Conservation (phyloP, 2,329 filamentous ascomycete genomes). For the Emergomyces orientalis region DNA sequence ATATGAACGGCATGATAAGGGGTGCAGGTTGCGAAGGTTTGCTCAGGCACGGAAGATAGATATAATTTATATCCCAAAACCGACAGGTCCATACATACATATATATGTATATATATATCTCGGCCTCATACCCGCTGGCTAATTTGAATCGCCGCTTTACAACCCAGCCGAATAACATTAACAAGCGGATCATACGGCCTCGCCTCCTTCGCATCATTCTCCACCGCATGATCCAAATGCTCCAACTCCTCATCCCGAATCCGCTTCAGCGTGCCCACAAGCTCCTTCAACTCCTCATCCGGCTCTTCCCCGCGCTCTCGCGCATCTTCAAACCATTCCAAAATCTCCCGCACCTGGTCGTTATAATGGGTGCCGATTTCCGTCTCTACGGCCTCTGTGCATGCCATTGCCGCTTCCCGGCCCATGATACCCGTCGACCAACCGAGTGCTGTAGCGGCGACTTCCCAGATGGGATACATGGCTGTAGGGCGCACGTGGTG, state of each 20-base stretch:
- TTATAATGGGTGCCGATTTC: slow-evolving; percentile 97
- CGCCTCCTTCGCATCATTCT: slow-evolving; percentile 85
- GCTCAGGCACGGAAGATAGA: background rate
- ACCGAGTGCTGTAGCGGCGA: slow-evolving; percentile 69
- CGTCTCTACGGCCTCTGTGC: slow-evolving; percentile 95
- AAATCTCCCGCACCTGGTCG: slow-evolving; percentile 69
- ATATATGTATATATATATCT: background rate
- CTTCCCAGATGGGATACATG: slow-evolving; percentile 83
- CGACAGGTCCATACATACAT: background rate
- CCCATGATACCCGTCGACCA: slow-evolving; percentile 87
- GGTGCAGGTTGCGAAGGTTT: background rate
- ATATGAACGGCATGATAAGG: background rate
- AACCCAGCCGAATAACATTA: slow-evolving; percentile 79
- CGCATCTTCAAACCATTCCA: slow-evolving; percentile 72
- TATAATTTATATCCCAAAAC: background rate
- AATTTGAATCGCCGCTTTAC: slow-evolving; percentile 85
- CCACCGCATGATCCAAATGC: slow-evolving; percentile 89
- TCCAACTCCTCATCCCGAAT: slow-evolving; percentile 95
- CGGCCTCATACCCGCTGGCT: slow-evolving; percentile 42
- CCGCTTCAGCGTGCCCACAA: slow-evolving; percentile 65
- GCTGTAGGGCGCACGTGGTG: slow-evolving; percentile 88
- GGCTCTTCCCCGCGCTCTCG: slow-evolving; percentile 69
- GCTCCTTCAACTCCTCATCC: slow-evolving; percentile 62
- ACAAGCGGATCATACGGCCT: slow-evolving; percentile 83
- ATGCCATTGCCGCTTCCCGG: slow-evolving; percentile 93